Base-by-base conservation (phyloP, 202 grass and related monocot genomes). In the Setaria viridis region DNA sequence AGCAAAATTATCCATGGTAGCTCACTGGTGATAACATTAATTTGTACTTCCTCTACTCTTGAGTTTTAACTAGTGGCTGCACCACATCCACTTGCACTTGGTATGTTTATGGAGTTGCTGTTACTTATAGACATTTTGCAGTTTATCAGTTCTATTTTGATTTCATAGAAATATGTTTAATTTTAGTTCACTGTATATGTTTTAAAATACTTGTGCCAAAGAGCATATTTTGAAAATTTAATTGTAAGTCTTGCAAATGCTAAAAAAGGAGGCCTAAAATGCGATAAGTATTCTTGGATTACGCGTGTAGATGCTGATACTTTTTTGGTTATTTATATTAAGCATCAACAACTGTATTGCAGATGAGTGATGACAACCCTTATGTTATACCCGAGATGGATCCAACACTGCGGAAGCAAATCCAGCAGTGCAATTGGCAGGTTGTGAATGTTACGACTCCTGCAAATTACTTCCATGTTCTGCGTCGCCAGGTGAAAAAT, bases 331-430 rank as follows among this genome's bases (percentile, higher is more conserved):
- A 87, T 45, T 70, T 75, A 60, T 83, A 46, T 65, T 33, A 57
- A 57, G 43, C 16, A 35, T 33, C 25, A 62, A 48, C 9, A 47
- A 84, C 21, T 87, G 12, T 70, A 68, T 62, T 85, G 60, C 86
- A 98, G 95, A 98, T 98, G 95, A 98, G 95, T 75, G 95, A 95
- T 71, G 95, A 98, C 43, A 94, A 95, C 84, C 93, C 95, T 72
- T 95, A 92, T 64, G 91, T 94, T 43, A 98, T 98, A 82, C 95
- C 95, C 17, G 95, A 95, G 72, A 98, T 95, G 93, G 95, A 98
- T 83, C 91, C 95, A 72, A 98, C 95, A 60, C 57, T 95, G 56
- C 77, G 89, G 55, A 95, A 92, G 86, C 93, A 98, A 84, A 98
- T 95, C 83, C 95, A 98, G 63, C 75, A 92, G 76, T 98, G 95